Base-by-base conservation (phyloP, 805 yeast genomes). In the Cyberlindnera suaveolens region DNA sequence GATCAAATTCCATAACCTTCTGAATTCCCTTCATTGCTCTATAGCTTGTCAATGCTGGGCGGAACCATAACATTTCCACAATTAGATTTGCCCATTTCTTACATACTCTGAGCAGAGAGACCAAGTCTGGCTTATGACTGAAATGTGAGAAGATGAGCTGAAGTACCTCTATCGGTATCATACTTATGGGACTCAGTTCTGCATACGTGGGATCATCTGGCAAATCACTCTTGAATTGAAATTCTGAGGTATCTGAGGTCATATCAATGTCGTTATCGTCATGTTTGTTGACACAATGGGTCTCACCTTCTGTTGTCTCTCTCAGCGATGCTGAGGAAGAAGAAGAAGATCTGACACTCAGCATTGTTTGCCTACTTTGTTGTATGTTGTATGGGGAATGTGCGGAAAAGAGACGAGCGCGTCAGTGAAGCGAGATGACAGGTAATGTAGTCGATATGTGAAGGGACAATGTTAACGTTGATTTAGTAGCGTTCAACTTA, bases 41-140 rank as follows among this genome's bases (percentile, higher is more conserved):
- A 37, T 69, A 71, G 46, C 71, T 69, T 48, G 74, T 76, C 62
- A 86, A 71, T 35, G 76, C 77, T 3, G 97, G 96, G 46, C 98
- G 75, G 58, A 86, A 85, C 95, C 96, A 90, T 27, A 90, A 67
- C 34, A 82, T 71, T 54, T 86, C 96, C 10, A 88, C 79, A 13
- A 85, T 79, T 34, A 85, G 68, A 51, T 78, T 76, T 10, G 89
- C 85, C 84, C 96, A 89, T 47, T 80, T 75, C 53, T 78, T 80
- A 63, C 96, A 89, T 7, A 87, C 90, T 1, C 87, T 71, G 48
- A 87, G 66, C 18, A 83, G 63, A 13, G 78, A 69, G 23, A 77
- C 78, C 46, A 81, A 65, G 53, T 83, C 89, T 4, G 72, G 57
- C 50, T 74, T 77, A 34, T 82, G 72, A 38, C 72, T 78, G 40